Evolutionary conservation across 2,329 filamentous ascomycete species (phyloP).

Genomic region (Aspergillus oerlinghausenensis): DNA sequence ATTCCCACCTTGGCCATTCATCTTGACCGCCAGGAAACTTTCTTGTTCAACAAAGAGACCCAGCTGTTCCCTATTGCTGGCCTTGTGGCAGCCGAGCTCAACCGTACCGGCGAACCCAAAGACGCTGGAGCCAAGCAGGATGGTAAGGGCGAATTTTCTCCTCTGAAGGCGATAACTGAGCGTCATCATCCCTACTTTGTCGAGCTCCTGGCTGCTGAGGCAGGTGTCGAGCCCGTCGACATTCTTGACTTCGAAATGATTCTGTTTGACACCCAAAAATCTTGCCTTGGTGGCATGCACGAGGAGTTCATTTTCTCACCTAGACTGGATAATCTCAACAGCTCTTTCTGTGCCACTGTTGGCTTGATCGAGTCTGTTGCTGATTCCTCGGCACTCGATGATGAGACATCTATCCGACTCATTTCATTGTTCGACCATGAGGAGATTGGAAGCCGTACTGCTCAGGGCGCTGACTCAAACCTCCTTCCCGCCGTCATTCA

Average conservation of each 20-base stretch:
- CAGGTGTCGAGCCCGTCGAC: constrained; percentile 63
- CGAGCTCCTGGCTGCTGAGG: constrained; percentile 76
- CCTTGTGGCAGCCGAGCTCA: constrained; percentile 80
- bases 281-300: constrained; percentile 80
- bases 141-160: constrained; percentile 60
- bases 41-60: constrained; percentile 94
- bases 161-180: constrained; percentile 70
- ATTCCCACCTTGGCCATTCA: constrained; percentile 95
- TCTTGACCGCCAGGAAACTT: constrained; percentile 77
- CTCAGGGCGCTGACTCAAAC: constrained; percentile 91
- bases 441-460: constrained; percentile 88
- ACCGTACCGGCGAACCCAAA: constrained; percentile 57
- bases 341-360: constrained; percentile 88
- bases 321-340: constrained; percentile 92
- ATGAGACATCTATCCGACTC: constrained; percentile 80
- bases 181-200: constrained; percentile 87
- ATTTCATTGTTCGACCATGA: constrained; percentile 96
- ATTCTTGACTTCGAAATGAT: constrained; percentile 93
- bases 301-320: constrained; percentile 95
- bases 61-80: constrained; percentile 93
- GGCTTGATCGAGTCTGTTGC: constrained; percentile 77
- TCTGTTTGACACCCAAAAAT: constrained; percentile 93
- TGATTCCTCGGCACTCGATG: constrained; percentile 60
- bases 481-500: constrained; percentile 81
- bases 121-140: constrained; percentile 29